Evolutionary conservation across 768 basidiomycete species (phyloP), one percentile per base, ranked within the genome.

Genomic region (Xanthoconium stramineum): DNA sequence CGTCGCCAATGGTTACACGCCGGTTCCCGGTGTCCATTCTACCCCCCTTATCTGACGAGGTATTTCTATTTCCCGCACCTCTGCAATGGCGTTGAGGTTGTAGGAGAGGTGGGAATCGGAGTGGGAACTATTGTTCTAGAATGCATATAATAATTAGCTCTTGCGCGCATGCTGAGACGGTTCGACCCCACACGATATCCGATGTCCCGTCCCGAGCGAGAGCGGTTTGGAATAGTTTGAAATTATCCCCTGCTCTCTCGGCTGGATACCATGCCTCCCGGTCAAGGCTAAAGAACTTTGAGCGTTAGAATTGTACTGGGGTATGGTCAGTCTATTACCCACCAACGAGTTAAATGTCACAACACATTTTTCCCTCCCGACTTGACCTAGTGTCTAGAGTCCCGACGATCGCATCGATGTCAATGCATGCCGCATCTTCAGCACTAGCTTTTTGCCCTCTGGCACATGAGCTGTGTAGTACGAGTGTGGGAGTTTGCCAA

Each of bases 21-120:
- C 56, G 52, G 46, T 74, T 75, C 54, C 69, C 68, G 44, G 56
- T 59, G 63, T 57, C 65, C 66, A 68, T 17, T 66, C 63, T 61
- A 61, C 64, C 57, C 53, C 65, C 62, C 57, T 73, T 69, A 74
- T 66, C 48, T 78, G 74, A 15, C 66, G 64, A 44, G 85, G 77
- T n/a, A n/a, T n/a, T n/a, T n/a, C n/a, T 32, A 85, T 76, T 64
- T 80, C 75, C 72, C 80, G 80, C 24, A 84, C 78, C 58, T 81
- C 76, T 46, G 74, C 65, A 32, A 65, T 64, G 15, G 74, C 69
- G 66, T 85, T 79, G 47, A 87, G 73, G 72, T 82, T 85, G 69
- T 84, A 86, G 71, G 86, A 84, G 32, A 87, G 77, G 68, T 88
- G 85, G 64, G 86, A 86, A 65, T 86, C 85, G 42, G 78, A 75